A percentile compares a stretch with the other conserved stretches of the same genome.
Conservation (phyloP, 2,329 filamentous ascomycete species). For the Scopulariopsis brevicaulis region DNA sequence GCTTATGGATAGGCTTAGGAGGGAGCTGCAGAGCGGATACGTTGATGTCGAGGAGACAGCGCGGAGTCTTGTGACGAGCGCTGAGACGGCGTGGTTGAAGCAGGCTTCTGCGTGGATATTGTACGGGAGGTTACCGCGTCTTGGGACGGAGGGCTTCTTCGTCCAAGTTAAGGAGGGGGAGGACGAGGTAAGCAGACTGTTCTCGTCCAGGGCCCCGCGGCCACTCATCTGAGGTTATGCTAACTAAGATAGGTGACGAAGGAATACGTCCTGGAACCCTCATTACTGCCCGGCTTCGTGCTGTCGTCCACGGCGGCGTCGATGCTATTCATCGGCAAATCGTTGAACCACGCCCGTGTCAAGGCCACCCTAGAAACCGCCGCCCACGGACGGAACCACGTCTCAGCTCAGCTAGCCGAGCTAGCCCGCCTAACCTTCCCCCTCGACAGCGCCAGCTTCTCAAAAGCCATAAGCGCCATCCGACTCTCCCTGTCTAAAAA, state of each 20-base stretch:
- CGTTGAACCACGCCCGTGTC: conserved; percentile 69
- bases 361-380: conserved; percentile 32
- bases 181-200: conserved; percentile 21
- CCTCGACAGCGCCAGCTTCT: conserved; percentile 59
- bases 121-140: conserved; percentile 70
- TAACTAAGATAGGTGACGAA: conserved; percentile 12
- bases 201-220: background rate
- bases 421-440: conserved; percentile 62
- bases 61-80: conserved; percentile 59
- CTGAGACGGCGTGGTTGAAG: conserved; percentile 84
- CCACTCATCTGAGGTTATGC: background rate
- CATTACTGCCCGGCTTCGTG: conserved; percentile 70
- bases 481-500: conserved; percentile 74
- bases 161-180: conserved; percentile 41
- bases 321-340: conserved; percentile 83
- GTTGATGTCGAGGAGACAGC: conserved; percentile 72
- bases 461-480: conserved; percentile 63
- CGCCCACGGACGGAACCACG: conserved; percentile 42
- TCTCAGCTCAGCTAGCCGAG: conserved; percentile 57
- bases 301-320: conserved; percentile 63
- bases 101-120: conserved; percentile 85
- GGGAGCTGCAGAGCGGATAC: conserved; percentile 78
- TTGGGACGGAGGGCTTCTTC: conserved; percentile 80
- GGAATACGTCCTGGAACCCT: conserved; percentile 47
- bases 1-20: conserved; percentile 66